Evolutionary conservation across 495 filamentous ascomycete species (phyloP).

Genomic region (Aspergillus bertholletiae): DNA sequence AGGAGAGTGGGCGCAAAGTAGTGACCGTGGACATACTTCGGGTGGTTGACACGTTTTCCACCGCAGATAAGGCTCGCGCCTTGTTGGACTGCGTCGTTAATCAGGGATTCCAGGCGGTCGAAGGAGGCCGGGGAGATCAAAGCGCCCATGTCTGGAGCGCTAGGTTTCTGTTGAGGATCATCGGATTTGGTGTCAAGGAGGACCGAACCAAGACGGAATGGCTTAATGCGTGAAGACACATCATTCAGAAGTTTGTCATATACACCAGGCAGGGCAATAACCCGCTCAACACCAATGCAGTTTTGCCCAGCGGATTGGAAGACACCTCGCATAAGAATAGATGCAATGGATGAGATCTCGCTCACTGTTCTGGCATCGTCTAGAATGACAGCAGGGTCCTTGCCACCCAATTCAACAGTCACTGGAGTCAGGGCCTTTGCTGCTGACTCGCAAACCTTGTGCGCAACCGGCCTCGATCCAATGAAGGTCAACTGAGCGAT

Average conservation of each 20-base stretch:
- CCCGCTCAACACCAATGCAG: slow-evolving; percentile 93
- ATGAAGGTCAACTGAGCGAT: slow-evolving; percentile 97
- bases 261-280: slow-evolving; percentile 71
- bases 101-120: slow-evolving; percentile 62
- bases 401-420: slow-evolving; percentile 87
- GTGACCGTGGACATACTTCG: slow-evolving; percentile 68
- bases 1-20: slow-evolving; percentile 91
- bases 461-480: slow-evolving; percentile 80
- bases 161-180: slow-evolving; percentile 12
- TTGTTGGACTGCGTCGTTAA: slow-evolving; percentile 68
- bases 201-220: slow-evolving; percentile 66
- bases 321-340: slow-evolving; percentile 82
- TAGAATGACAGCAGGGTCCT: slow-evolving; percentile 90
- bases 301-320: slow-evolving; percentile 99
- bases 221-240: slow-evolving; percentile 66
- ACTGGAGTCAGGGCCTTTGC: slow-evolving; percentile 81
- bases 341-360: slow-evolving; percentile 66
- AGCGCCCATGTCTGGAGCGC: slow-evolving; percentile 72
- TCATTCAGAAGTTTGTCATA: slow-evolving; percentile 70
- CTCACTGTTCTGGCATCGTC: slow-evolving; percentile 59
- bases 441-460: slow-evolving; percentile 81
- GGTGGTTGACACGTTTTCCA: slow-evolving; percentile 69
- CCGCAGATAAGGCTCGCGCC: slow-evolving; percentile 82
- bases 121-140: slow-evolving; percentile 80
- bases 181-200: slow-evolving; percentile 49